Evolutionary conservation across 352 stramenopile species (phyloP), one percentile per base, ranked within the genome.

Genomic region (Phytopythium helicoides): DNA sequence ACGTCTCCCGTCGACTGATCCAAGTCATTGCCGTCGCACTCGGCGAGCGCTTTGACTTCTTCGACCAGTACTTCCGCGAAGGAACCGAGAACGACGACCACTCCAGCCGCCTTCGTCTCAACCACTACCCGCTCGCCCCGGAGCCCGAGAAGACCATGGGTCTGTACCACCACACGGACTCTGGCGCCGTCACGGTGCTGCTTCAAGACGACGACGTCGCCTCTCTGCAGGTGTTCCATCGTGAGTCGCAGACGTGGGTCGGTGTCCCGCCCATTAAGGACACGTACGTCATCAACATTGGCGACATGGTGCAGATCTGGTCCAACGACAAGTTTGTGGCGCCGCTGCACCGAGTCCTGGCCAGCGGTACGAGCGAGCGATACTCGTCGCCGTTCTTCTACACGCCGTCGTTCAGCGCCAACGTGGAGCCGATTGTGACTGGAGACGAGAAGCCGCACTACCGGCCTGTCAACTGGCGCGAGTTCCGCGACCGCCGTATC

Each of bases 401-500:
- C 66, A 69, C 78, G 40, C 71, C 73, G 31, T 46, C 55, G 6
- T 91, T 73, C 39, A 25, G 26, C 9, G 52, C 66, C 7, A 37
- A 61, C 1, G 60, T 87, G 16, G 12, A 57, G 28, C 78, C 78
- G 9, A 47, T 86, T 23, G 38, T 56, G 31, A 22, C 25, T 4
- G 50, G 37, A 1, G 41, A 33, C 15, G 39, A 61, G 12, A 54
- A 23, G 34, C 56, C 62, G 0, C 56, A 52, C 19, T 95, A 93
- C 60, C 52, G 76, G 22, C 54, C 77, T 22, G 63, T 88, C 23
- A 66, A 73, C 18, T 97, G 81, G 79, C 83, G 80, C 36, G 88
- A 96, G 41, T 97, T 91, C 61, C 68, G 86, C 41, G 73, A 80
- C 22, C 44, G 81, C 35, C 79, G 89, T 14, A 94, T 96, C 74